Evolutionary conservation across 495 filamentous ascomycete species (phyloP), one percentile per base, ranked within the genome.

Genomic region (Aspergillus cavernicola): DNA sequence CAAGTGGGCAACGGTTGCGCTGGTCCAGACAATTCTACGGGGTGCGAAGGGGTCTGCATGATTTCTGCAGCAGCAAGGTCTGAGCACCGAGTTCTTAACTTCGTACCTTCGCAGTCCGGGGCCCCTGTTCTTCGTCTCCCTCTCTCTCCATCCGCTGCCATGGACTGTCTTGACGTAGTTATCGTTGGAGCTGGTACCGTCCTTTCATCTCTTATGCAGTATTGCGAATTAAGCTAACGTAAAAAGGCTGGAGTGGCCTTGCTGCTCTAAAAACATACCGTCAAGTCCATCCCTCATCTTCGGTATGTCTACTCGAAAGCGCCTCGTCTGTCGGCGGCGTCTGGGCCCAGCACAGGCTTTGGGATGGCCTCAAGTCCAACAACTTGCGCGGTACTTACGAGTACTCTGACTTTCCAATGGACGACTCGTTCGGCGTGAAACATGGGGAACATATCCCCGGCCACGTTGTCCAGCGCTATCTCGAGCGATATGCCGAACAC

Each of bases 401-500:
- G 64, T 87, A 79, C 64, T 82, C 80, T 37, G 87, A 89, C 59
- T 88, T 85, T 55, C 85, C 86, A 24, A 86, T 92, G 85, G 79
- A 83, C 48, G 72, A 73, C 18, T 77, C 67, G 0, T 85, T 81
- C 58, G 82, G 81, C 3, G 79, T 88, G 38, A 71, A 79, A 48
- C 58, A 74, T 1, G 82, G 80, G 0, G 66, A 89, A 40, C 84
- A 90, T 64, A 85, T 93, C 31, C 79, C 88, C 2, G 90, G 86
- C 0, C 49, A 75, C 1, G 78, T 83, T 12, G 68, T 91, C 38
- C 75, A 88, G 52, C 52, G 75, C 3, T 95, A 95, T 57, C 66
- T 93, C 13, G 65, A 75, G n/a, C 69, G 71, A 2, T 90, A 85
- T 56, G 74, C 84, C 0, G 66, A 82, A 52, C 71, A 76, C 10